Conservation (phyloP, 2,329 filamentous ascomycete species). For the Fusarium solani-melongenae region DNA sequence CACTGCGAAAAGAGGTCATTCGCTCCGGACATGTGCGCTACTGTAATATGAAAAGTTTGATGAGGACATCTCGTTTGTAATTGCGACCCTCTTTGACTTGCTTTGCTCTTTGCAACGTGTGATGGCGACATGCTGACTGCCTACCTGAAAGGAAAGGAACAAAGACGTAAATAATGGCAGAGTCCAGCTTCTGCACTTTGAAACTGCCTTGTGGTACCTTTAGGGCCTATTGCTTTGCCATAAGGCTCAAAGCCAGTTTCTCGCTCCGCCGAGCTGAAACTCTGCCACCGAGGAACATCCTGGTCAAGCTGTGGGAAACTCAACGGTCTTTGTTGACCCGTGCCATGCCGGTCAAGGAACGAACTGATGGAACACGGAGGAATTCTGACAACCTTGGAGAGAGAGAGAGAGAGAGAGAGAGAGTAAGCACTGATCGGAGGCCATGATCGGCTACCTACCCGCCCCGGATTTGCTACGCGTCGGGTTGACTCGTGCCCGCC, state of each 20-base stretch:
- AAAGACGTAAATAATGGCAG: not conserved
- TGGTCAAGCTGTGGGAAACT: conserved; percentile 5
- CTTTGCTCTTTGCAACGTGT: not conserved
- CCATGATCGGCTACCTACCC: conserved; percentile 36
- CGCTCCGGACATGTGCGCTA: conserved; percentile 22
- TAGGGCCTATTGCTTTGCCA: not conserved
- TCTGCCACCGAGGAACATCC: conserved; percentile 18
- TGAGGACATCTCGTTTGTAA: conserved; percentile 18
- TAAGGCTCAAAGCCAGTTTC: not conserved
- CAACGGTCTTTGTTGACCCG: not conserved
- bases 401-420: not conserved
- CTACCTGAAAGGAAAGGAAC: not conserved
- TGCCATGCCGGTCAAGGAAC: not conserved
- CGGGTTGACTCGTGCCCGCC: conserved; percentile 7
- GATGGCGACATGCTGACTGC: not conserved
- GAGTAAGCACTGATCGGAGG: conserved; percentile 31
- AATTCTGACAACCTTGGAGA: not conserved
- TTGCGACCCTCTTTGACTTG: conserved; percentile 2
- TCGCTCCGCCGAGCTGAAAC: conserved; percentile 28
- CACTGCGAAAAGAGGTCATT: not conserved
- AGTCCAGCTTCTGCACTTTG: not conserved
- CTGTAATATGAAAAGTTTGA: conserved; percentile 31
- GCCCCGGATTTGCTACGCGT: conserved; percentile 39
- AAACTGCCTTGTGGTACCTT: not conserved
- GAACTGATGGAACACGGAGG: not conserved